A percentile compares a stretch with the other conserved stretches of the same genome.
These are phyloP conservation scores for Datura wrightii DNA, from an alignment of 257 asterid genomes.

Conservation along the genomic window DNA sequence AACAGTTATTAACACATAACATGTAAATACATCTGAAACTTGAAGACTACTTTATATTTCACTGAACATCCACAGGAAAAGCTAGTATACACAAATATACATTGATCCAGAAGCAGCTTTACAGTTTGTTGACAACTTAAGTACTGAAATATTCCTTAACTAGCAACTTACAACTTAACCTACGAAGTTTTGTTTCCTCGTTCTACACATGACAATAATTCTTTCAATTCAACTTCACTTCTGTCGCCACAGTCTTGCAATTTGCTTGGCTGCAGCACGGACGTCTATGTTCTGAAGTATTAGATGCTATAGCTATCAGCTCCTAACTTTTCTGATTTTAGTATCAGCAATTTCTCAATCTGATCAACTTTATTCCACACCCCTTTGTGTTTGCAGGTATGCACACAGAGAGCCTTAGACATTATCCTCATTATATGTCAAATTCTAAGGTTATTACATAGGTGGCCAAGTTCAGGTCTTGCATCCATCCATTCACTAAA, in stretches of 20 bases:
- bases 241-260: not conserved
- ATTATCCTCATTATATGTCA: slow-evolving; percentile 47
- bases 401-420: slow-evolving; percentile 1
- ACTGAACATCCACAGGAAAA: not conserved
- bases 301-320: slow-evolving; percentile 17
- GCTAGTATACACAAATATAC: not conserved
- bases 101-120: slow-evolving; percentile 1
- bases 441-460: slow-evolving; percentile 85
- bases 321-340: not conserved
- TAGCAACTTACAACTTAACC: slow-evolving; percentile 10
- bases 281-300: not conserved
- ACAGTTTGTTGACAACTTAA: not conserved
- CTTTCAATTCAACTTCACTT: not conserved
- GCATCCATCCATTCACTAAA: slow-evolving; percentile 87
- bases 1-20: not conserved
- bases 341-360: slow-evolving; percentile 18
- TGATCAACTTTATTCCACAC: not conserved
- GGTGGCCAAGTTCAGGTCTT: slow-evolving; percentile 96
- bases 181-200: not conserved
- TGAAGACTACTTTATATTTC: not conserved
- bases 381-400: not conserved
- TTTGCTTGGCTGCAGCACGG: slow-evolving; percentile 22
- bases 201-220: not conserved
- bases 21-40: not conserved
- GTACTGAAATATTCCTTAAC: slow-evolving; percentile 7